Conservation (phyloP, 2,329 filamentous ascomycete genomes). For the Corynespora cassiicola region DNA sequence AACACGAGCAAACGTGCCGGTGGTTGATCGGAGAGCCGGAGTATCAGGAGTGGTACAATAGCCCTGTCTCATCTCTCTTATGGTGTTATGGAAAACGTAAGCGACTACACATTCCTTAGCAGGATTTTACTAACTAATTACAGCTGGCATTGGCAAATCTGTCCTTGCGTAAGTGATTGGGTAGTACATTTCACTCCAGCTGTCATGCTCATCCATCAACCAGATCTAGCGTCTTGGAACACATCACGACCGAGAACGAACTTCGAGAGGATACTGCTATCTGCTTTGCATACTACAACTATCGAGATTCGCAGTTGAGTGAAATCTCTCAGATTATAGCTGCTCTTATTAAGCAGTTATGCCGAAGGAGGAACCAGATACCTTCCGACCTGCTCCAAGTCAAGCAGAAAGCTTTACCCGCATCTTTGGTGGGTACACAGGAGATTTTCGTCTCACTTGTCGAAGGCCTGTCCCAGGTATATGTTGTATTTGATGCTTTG, state of each 20-base stretch:
- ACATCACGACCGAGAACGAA: conserved; percentile 16
- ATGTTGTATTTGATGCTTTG: conserved; percentile 19
- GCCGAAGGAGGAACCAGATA: conserved; percentile 9
- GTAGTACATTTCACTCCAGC: not conserved
- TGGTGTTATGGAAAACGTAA: conserved; percentile 31
- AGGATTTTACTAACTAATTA: conserved; percentile 6
- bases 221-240: conserved; percentile 27
- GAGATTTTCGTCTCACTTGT: conserved; percentile 11
- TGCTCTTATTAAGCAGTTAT: conserved; percentile 18
- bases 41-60: conserved; percentile 21
- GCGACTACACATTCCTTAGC: conserved; percentile 1
- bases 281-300: conserved; percentile 29
- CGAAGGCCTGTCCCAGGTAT: conserved; percentile 11
- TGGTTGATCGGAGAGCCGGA: conserved; percentile 19
- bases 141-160: conserved; percentile 30
- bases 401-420: conserved; percentile 11
- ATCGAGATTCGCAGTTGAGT: conserved; percentile 14
- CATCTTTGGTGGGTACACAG: conserved; percentile 15
- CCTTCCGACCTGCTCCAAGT: conserved; percentile 13
- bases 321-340: conserved; percentile 11
- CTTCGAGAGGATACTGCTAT: conserved; percentile 16
- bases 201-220: conserved; percentile 1
- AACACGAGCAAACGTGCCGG: conserved; percentile 20
- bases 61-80: conserved; percentile 15
- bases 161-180: conserved; percentile 21